phyloP scores from a whole-genome alignment of 108 stramenopile genomes.

The Fragilariopsis cylindrus region DNA sequence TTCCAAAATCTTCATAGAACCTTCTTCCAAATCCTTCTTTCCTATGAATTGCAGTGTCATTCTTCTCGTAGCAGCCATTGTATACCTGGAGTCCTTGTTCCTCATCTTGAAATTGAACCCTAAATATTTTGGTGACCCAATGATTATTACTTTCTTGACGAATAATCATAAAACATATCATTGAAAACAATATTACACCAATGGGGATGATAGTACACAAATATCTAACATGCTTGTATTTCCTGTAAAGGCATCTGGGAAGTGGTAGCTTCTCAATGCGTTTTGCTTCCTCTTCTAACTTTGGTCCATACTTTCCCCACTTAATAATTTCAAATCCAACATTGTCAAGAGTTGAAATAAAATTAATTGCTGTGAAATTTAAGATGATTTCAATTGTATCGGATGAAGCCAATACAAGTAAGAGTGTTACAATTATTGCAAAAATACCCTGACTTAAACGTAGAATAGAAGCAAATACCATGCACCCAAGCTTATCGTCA shows the following conservation, averaged over 20 bases:
- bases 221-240: neutral
- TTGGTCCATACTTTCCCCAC: conserved; percentile 3
- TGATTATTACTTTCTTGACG: neutral
- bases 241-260: neutral
- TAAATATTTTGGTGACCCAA: neutral
- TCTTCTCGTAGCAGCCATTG: neutral
- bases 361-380: conserved; percentile 6
- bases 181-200: neutral
- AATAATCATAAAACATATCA: neutral
- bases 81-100: neutral
- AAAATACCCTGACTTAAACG: neutral
- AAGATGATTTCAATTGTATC: neutral
- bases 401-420: neutral
- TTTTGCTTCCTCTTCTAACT: neutral
- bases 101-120: conserved; percentile 1
- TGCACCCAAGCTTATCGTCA: neutral
- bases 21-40: neutral
- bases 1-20: neutral
- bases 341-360: neutral
- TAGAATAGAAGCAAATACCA: conserved; percentile 5
- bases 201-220: neutral
- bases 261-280: neutral
- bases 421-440: neutral
- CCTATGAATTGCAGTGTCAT: neutral
- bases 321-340: conserved; percentile 4